Evolutionary conservation across 2,329 filamentous ascomycete species (phyloP), one percentile per base, ranked within the genome.

Genomic region (Penicillium occitanis): DNA sequence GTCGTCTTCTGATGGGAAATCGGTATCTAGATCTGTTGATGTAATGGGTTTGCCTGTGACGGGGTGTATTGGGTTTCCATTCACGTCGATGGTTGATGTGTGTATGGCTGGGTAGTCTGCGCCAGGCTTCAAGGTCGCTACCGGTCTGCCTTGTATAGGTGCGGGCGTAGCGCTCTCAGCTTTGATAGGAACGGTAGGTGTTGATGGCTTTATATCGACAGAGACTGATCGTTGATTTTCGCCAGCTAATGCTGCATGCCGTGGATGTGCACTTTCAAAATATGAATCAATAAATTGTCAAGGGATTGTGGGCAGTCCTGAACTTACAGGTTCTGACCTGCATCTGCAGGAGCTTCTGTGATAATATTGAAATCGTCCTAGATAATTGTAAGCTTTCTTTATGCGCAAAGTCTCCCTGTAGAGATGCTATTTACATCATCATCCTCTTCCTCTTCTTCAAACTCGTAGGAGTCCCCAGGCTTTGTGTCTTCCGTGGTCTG

Each of bases 51-150:
- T 95, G 25, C 88, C 89, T 2, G 85, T 84, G 1, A 81, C 83
- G 19, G 90, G 88, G 77, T 96, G 93, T 1, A 90, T 81, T 0
- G 95, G 94, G 69, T 93, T 91, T 3, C 86, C 90, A 76, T 96
- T 88, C 63, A 97, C 86, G 74, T 98, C 91, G 69, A 98, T 86
- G 59, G 88, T 93, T 13, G 93, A 97, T 66, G 90, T 93, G 48
- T 83, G 85, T 35, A 87, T 78, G 46, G 85, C 90, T 81, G 77
- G 92, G 81, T 76, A 95, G 82, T 71, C 89, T 80, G 87, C 86
- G 60, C 87, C 86, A 68, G 82, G 78, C 80, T 85, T 78, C 80
- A 87, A 75, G 48, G 75, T 72, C 67, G 72, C 73, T 66, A 73
- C 71, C 61, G 78, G 78, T 68, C 74, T 78, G 62, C 77, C 74